Evolutionary conservation across 768 basidiomycete genomes (phyloP), one percentile per base, ranked within the genome.

Genomic region (Sporobolomyces phaffii): DNA sequence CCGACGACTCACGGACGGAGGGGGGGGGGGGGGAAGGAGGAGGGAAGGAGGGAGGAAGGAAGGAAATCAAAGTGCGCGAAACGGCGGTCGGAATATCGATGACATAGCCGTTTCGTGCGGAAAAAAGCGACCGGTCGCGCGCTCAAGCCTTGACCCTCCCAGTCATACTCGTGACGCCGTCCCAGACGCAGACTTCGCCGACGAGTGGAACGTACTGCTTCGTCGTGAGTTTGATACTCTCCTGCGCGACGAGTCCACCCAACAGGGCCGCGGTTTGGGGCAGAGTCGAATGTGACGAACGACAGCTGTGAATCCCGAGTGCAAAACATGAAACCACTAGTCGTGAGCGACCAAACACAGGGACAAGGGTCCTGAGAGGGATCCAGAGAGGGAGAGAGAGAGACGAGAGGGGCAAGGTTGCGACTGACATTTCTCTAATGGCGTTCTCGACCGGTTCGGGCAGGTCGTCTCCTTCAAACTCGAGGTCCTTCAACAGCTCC

Each of bases 161-260:
- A 24, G 76, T 76, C 58, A 74, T 72, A 56, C 78, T 78, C 68
- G 77, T 75, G 65, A 81, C 75, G 36, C 96, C 82, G 78, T 98
- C 92, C 52, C 94, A 80, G 28, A 90, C 82, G 73, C 88, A 89
- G 70, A 87, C 87, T 18, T 90, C 89, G 67, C 87, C 84, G 20
- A 56, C 61, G 53, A 94, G 83, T 11, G 96, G 93, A 18, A 93
- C 83, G 76, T 99, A 99, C 78, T 99, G 96, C 74, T 85, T 86
- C 63, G 94, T 99, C 74, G 94, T 87, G 79, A 98, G 82, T 82
- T 99, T 98, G 82, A 98, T 98, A 9, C 86, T 86, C 76, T 99
- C 96, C 73, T 99, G 96, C 29, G 93, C 91, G 24, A 97, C 87
- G 40, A 98, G 78, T 3, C 96, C 96, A 2, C 96, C 96, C 1